Evolutionary conservation across 371 early-diverging fungal genomes (phyloP), one percentile per base, ranked within the genome.

Genomic region (Mortierella polycephala): DNA sequence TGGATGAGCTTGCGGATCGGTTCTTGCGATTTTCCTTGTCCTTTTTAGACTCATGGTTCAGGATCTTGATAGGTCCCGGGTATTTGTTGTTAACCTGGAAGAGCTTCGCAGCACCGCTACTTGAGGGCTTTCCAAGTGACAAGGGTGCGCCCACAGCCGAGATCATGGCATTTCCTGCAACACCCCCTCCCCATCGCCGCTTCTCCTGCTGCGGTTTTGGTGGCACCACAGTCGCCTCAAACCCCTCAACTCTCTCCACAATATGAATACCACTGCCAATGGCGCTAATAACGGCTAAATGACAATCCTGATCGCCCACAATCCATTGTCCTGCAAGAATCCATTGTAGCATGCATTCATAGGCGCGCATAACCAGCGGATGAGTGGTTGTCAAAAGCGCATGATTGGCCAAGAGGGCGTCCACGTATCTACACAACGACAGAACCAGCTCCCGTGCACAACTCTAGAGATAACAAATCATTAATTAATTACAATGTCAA

Each of bases 271-370:
- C 95, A 55, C 87, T 87, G 62, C 90, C 87, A 20, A 93, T 85
- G 1, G 91, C 89, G 13, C 87, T 82, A 50, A 93, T 87, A 0
- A 93, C 91, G 2, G 88, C 88, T 37, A 85, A 83, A 57, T 90
- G 88, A 55, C 90, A 90, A 55, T 90, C 92, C 37, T 82, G 84
- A 63, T 93, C 94, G 57, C 87, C 87, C 1, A 88, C 83, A 42
- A 93, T 91, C 94, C 94, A 93, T 54, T 91, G 88, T 4, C 92
- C 92, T 13, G 87, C 81, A 12, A 93, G 71, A 4, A 90, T 85
- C 93, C 93, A 93, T 47, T 89, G 90, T 40, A 90, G 85, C 86
- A 93, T 87, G 64, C 90, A 89, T 61, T 95, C 93, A 65, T 92
- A 93, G 0, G 93, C 92, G 67, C 85, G 85, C 0, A 91, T 89